These are phyloP conservation scores for Annulohypoxylon truncatum DNA, from an alignment of 2,329 filamentous ascomycete species.

Conservation along the genomic window DNA sequence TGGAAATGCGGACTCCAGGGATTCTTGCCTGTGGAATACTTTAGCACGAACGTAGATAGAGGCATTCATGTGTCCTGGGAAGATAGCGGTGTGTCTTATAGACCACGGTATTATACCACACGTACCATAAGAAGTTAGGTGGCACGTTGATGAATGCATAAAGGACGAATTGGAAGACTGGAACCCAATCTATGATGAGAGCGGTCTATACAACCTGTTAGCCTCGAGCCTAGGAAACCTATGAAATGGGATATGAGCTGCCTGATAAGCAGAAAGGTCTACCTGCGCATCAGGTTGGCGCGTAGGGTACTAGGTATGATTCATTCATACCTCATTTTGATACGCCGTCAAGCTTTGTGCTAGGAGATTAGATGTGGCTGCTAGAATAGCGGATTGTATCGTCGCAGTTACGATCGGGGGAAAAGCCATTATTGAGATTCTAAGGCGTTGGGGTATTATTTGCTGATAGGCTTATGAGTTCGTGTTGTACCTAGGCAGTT, in stretches of 20 bases:
- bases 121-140: slow-evolving; percentile 84
- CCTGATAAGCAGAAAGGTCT: slow-evolving; percentile 14
- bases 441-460: not conserved
- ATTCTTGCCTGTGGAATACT: slow-evolving; percentile 71
- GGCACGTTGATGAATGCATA: slow-evolving; percentile 80
- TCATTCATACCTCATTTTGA: slow-evolving; percentile 63
- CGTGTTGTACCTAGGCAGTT: not conserved
- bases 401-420: slow-evolving; percentile 70
- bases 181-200: slow-evolving; percentile 71
- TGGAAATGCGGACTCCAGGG: slow-evolving; percentile 79
- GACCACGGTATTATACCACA: slow-evolving; percentile 21
- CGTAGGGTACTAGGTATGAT: slow-evolving; percentile 1
- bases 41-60: slow-evolving; percentile 30
- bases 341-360: slow-evolving; percentile 77
- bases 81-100: not conserved
- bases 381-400: slow-evolving; percentile 73
- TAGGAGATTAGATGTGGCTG: slow-evolving; percentile 75
- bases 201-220: slow-evolving; percentile 58
- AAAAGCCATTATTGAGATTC: slow-evolving; percentile 48
- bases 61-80: not conserved
- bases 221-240: slow-evolving; percentile 7
- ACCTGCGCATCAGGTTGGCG: not conserved
- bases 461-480: not conserved
- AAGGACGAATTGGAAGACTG: slow-evolving; percentile 80
- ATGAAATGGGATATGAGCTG: not conserved